Percentiles rank a stretch among this genome's conserved stretches.
phyloP scores from a whole-genome alignment of 371 early-diverging fungal species.

The Rhizopus sp. region DNA sequence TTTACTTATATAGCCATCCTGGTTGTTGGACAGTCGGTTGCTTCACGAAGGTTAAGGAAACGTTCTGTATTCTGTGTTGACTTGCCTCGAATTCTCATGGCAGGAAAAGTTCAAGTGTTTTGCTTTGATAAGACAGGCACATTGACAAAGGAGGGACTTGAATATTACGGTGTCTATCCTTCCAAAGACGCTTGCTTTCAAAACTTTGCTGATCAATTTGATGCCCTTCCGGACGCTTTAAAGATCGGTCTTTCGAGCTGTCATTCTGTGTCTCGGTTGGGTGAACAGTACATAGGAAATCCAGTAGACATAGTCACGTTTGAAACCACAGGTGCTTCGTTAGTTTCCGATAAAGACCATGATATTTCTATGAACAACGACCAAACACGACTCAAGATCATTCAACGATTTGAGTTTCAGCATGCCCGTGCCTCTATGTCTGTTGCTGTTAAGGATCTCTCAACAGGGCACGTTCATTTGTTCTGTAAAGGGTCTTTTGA shows the following conservation, averaged over 20 bases:
- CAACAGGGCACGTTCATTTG: constrained; percentile 50
- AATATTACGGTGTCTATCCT: constrained; percentile 48
- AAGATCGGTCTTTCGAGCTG: constrained; percentile 70
- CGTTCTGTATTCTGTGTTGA: constrained; percentile 75
- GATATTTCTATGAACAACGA: not conserved
- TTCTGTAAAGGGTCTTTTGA: constrained; percentile 85
- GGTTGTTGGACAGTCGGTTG: constrained; percentile 82
- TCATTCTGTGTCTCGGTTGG: constrained; percentile 69
- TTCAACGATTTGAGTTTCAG: constrained; percentile 82
- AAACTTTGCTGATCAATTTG: not conserved
- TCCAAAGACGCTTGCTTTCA: not conserved
- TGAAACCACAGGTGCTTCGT: constrained; percentile 48
- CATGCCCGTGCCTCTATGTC: constrained; percentile 81
- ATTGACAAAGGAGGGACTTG: constrained; percentile 61
- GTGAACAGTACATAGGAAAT: constrained; percentile 74
- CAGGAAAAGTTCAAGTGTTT: constrained; percentile 89
- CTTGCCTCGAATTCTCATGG: constrained; percentile 77
- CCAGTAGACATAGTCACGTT: constrained; percentile 90
- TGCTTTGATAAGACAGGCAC: constrained; percentile 75
- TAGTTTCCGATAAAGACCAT: not conserved
- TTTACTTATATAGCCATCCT: constrained; percentile 63
- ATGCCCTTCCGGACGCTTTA: constrained; percentile 8
- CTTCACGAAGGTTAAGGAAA: constrained; percentile 62
- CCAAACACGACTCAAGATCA: constrained; percentile 17
- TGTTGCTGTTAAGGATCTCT: constrained; percentile 58